Percentiles rank a stretch among this genome's conserved stretches.
phyloP scores from a whole-genome alignment of 306 rosid genomes.

The Purshia tridentata region DNA sequence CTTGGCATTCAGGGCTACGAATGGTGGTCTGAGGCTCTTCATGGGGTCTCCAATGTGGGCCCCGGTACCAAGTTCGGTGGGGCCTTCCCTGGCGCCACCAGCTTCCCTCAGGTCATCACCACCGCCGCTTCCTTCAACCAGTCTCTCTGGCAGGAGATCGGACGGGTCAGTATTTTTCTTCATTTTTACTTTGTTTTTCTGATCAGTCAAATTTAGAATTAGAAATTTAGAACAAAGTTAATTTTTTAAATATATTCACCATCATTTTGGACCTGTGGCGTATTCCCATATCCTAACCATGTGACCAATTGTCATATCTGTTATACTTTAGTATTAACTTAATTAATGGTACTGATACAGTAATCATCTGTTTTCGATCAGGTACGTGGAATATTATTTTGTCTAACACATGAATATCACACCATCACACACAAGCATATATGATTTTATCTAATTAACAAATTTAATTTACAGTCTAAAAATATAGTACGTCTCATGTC shows the following conservation, averaged over 20 bases:
- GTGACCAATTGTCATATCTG: background rate
- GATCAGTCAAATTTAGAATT: background rate
- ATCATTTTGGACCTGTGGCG: background rate
- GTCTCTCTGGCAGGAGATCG: conserved; percentile 76
- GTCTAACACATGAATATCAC: no score
- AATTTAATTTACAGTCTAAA: background rate
- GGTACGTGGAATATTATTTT: no score
- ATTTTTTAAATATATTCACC: background rate
- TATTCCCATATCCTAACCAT: background rate
- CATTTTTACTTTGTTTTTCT: background rate
- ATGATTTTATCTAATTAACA: background rate
- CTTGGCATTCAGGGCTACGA: conserved; percentile 80
- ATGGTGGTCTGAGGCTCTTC: conserved; percentile 88
- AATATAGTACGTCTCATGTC: background rate
- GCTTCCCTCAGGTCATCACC: conserved; percentile 94
- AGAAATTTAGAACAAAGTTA: background rate
- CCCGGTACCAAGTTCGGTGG: conserved; percentile 90
- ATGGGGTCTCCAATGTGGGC: conserved; percentile 89
- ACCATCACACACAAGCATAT: background rate
- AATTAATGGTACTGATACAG: background rate
- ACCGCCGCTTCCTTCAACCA: conserved; percentile 92
- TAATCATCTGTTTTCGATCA: no score
- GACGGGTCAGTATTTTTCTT: conserved; percentile 55
- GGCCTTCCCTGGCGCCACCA: conserved; percentile 75
- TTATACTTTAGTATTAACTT: background rate